phyloP scores from a whole-genome alignment of 495 filamentous ascomycete genomes.

The Xylaria grammica region DNA sequence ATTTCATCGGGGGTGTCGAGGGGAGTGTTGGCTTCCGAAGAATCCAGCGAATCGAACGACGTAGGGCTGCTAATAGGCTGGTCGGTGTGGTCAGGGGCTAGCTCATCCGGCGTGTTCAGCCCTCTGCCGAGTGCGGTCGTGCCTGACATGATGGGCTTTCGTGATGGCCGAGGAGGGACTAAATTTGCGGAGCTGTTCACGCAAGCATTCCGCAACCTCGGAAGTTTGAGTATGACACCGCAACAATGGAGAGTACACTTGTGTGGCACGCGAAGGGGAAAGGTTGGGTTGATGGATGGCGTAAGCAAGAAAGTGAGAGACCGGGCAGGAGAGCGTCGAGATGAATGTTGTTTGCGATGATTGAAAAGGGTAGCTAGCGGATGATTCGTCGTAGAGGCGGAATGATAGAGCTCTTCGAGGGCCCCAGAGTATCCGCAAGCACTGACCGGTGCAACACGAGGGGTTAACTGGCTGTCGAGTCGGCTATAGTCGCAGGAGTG shows the following conservation, averaged over 20 bases:
- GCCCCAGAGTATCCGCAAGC: not conserved
- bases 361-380: not conserved
- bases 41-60: conserved; percentile 49
- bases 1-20: conserved; percentile 47
- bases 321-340: not conserved
- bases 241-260: not conserved
- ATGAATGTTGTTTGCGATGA: not conserved
- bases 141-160: conserved; percentile 39
- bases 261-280: not conserved
- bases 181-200: conserved; percentile 11
- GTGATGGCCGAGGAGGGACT: conserved; percentile 5
- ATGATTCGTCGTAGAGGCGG: not conserved
- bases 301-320: not conserved
- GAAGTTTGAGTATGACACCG: not conserved
- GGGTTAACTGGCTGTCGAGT: not conserved
- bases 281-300: not conserved
- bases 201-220: conserved; percentile 17
- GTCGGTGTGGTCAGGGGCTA: conserved; percentile 30
- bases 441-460: conserved; percentile 1
- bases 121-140: conserved; percentile 32
- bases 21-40: conserved; percentile 54
- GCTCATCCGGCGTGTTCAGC: conserved; percentile 49
- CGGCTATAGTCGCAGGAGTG: not conserved
- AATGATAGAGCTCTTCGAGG: not conserved
- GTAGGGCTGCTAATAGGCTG: conserved; percentile 36